phyloP scores from a whole-genome alignment of 768 basidiomycete species.

The Auricularia auricula-judae region DNA sequence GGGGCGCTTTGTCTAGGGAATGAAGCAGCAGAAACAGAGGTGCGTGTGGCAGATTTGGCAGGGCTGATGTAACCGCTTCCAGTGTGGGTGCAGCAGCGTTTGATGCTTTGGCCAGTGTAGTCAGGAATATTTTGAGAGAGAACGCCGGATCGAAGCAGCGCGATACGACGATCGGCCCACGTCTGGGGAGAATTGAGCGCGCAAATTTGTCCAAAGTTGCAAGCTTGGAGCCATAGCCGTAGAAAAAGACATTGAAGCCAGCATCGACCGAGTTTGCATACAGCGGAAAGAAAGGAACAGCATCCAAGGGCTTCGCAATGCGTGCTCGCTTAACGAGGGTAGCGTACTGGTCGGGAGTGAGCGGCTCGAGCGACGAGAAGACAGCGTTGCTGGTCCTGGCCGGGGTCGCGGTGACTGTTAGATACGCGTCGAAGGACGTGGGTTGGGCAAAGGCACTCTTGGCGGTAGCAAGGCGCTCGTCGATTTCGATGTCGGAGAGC shows the following conservation, averaged over 20 bases:
- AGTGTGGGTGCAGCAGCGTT: constrained; percentile 26
- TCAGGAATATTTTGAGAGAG: constrained; percentile 55
- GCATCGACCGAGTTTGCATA: constrained; percentile 62
- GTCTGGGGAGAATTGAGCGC: constrained; percentile 36
- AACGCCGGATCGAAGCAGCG: constrained; percentile 71
- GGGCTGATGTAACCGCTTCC: constrained; percentile 22
- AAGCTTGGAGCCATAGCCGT: constrained; percentile 86
- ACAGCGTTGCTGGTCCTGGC: constrained; percentile 67
- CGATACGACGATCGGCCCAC: constrained; percentile 64
- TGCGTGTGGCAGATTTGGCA: constrained; percentile 33
- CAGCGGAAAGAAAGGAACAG: constrained; percentile 36
- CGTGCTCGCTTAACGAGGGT: constrained; percentile 10
- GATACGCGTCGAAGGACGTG: constrained; percentile 80
- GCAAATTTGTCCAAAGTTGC: constrained; percentile 67
- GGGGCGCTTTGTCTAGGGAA: constrained; percentile 7
- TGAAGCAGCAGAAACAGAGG: constrained; percentile 75
- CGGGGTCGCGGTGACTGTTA: constrained; percentile 49
- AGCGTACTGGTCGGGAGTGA: constrained; percentile 53
- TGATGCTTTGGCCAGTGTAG: constrained; percentile 43
- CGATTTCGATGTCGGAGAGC: constrained; percentile 1
- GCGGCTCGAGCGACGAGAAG: constrained; percentile 64
- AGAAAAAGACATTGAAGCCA: constrained; percentile 83
- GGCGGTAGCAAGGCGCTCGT: background rate
- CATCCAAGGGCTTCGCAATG: constrained; percentile 22
- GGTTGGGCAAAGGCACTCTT: constrained; percentile 30